Percentiles rank a stretch among this genome's conserved stretches.
phyloP scores from a whole-genome alignment of 192 early-diverging fungal genomes.

The Lobosporangium transversale region DNA sequence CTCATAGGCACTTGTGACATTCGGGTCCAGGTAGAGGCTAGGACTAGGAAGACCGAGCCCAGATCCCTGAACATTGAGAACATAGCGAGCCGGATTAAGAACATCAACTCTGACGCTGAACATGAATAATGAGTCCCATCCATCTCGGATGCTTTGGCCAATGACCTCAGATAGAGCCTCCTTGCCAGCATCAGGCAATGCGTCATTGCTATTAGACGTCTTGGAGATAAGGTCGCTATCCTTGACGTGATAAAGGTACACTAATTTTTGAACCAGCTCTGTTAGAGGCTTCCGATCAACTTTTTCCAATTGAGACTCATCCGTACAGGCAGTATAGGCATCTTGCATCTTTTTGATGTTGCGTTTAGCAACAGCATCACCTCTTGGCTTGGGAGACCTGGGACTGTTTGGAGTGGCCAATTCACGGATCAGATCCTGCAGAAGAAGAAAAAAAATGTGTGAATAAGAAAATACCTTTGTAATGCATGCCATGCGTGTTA shows the following conservation, averaged over 20 bases:
- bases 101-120: constrained; percentile 2
- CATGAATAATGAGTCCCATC: constrained; percentile 5
- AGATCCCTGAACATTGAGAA: constrained; percentile 6
- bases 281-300: constrained; percentile 48
- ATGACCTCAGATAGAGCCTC: constrained; percentile 17
- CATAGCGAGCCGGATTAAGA: constrained; percentile 6
- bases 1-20: constrained; percentile 54
- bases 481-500: background rate
- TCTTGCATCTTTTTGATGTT: constrained; percentile 64
- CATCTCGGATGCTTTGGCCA: constrained; percentile 27
- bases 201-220: background rate
- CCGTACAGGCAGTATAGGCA: constrained; percentile 66
- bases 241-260: constrained; percentile 36
- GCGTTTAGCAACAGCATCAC: constrained; percentile 45
- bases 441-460: background rate
- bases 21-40: constrained; percentile 59
- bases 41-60: constrained; percentile 27
- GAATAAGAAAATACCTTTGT: background rate
- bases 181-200: constrained; percentile 6
- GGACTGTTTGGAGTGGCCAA: constrained; percentile 49
- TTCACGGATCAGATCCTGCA: constrained; percentile 53
- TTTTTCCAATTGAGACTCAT: constrained; percentile 34
- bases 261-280: constrained; percentile 32
- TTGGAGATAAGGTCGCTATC: background rate
- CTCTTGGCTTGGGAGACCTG: constrained; percentile 14